Evolutionary conservation across 768 basidiomycete genomes (phyloP), one percentile per base, ranked within the genome.

Genomic region (Gloeostereum incarnatum): DNA sequence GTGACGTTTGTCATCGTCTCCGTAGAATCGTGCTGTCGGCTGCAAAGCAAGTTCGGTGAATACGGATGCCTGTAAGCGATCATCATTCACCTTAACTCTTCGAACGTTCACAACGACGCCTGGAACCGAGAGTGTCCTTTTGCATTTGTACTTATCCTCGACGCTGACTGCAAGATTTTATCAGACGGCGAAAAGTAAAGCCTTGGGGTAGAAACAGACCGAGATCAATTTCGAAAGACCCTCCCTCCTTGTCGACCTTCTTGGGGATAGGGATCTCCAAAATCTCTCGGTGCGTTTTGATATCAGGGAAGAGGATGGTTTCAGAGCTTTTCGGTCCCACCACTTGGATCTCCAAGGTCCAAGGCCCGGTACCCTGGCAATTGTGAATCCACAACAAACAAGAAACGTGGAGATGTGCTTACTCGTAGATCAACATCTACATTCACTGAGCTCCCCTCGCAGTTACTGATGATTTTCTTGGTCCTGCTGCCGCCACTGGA

Each of bases 21-120:
- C 79, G 50, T 91, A 91, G 57, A 96, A 94, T 56, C 78, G 78
- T 16, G 69, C 91, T 1, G 88, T 91, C 6, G 94, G 90, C 85
- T 93, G 38, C 34, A 36, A 18, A 36, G 17, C n/a, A 11, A 29
- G 0, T 41, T 29, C 34, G 6, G 36, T 5, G 36, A 11, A 8
- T 11, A 14, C 16, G 2, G 13, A 26, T 31, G 35, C 13, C 39
- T 23, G 22, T n/a, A n/a, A n/a, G n/a, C n/a, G n/a, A n/a, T n/a
- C n/a, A 27, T 4, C 21, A 58, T 66, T 46, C 51, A 88, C 89
- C 68, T 83, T 78, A 11, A 82, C 69, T 45, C 86, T 65, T 45
- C 81, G 75, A 16, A 99, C 91, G 48, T 87, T 88, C 35, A 94
- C 88, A 5, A 76, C 71, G 23, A 94, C 59, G 2, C 84, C 85